A percentile compares a stretch with the other conserved stretches of the same genome.
phyloP scores from a whole-genome alignment of 2,329 filamentous ascomycete species.

The Aureobasidium subglaciale region DNA sequence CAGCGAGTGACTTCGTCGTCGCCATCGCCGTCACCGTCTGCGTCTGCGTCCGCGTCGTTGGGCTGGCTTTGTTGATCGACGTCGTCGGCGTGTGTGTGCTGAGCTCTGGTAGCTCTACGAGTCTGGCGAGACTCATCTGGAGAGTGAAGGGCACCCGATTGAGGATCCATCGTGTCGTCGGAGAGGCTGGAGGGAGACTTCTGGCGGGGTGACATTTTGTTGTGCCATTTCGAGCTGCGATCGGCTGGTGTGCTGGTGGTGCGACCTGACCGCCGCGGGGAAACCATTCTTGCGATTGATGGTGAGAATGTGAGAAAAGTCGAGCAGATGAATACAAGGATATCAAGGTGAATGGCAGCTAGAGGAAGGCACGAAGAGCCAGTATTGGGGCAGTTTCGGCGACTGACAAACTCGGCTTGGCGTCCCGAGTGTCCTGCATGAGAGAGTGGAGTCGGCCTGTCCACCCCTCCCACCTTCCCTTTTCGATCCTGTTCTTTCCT shows the following conservation, averaged over 20 bases:
- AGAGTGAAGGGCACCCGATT: slow-evolving; percentile 45
- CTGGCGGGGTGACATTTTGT: slow-evolving; percentile 64
- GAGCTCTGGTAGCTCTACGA: slow-evolving; percentile 70
- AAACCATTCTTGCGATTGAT: not conserved
- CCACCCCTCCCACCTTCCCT: not conserved
- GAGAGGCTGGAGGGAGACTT: slow-evolving; percentile 70
- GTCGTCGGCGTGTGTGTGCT: slow-evolving; percentile 54
- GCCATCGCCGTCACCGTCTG: slow-evolving; percentile 48
- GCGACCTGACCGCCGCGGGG: slow-evolving; percentile 12
- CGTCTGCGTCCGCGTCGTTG: slow-evolving; percentile 57
- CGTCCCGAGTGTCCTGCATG: not conserved
- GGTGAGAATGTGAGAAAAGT: not conserved
- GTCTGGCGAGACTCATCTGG: slow-evolving; percentile 61
- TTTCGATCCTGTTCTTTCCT: not conserved
- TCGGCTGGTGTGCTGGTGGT: slow-evolving; percentile 40
- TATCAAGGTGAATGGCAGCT: not conserved
- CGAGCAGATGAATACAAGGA: not conserved
- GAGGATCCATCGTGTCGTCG: slow-evolving; percentile 39
- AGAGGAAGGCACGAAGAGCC: not conserved
- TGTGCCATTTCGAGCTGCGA: slow-evolving; percentile 61
- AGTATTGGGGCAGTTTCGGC: not conserved
- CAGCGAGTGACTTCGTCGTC: slow-evolving; percentile 93
- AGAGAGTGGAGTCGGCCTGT: not conserved
- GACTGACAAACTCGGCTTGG: slow-evolving; percentile 5
- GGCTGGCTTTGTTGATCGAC: slow-evolving; percentile 35